A percentile compares a stretch with the other conserved stretches of the same genome.
These are phyloP conservation scores for Scutellaria galericulata DNA, from an alignment of 257 asterid genomes.

Conservation along the genomic window DNA sequence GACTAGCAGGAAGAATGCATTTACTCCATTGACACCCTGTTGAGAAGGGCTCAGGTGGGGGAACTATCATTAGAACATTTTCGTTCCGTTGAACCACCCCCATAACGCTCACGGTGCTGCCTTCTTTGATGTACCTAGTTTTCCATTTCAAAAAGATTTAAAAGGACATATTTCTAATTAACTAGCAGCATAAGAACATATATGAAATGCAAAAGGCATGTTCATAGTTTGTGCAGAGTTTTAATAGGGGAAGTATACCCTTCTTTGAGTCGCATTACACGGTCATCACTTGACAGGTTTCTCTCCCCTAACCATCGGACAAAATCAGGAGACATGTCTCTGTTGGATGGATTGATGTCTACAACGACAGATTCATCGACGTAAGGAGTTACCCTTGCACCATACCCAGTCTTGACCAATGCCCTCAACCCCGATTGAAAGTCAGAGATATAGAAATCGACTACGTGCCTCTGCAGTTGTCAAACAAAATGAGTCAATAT, in stretches of 20 bases:
- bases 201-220: neutral
- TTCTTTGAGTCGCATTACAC: conserved; percentile 67
- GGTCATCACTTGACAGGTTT: conserved; percentile 68
- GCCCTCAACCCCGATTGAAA: conserved; percentile 74
- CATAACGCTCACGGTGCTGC: conserved; percentile 74
- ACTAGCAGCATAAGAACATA: neutral
- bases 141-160: neutral
- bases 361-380: conserved; percentile 66
- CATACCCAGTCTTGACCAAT: conserved; percentile 67
- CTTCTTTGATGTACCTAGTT: conserved; percentile 66
- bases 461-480: conserved; percentile 62
- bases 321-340: conserved; percentile 62
- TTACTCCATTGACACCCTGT: conserved; percentile 74
- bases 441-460: conserved; percentile 68
- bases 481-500: conserved; percentile 18
- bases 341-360: conserved; percentile 59
- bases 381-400: conserved; percentile 64
- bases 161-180: neutral
- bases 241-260: conserved; percentile 47
- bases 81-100: conserved; percentile 78
- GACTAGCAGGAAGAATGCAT: conserved; percentile 73
- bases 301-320: conserved; percentile 62
- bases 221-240: neutral
- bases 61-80: conserved; percentile 68
- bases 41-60: conserved; percentile 68